These are phyloP conservation scores for Gremmenia infestans DNA, from an alignment of 2,329 filamentous ascomycete species.

Conservation along the genomic window DNA sequence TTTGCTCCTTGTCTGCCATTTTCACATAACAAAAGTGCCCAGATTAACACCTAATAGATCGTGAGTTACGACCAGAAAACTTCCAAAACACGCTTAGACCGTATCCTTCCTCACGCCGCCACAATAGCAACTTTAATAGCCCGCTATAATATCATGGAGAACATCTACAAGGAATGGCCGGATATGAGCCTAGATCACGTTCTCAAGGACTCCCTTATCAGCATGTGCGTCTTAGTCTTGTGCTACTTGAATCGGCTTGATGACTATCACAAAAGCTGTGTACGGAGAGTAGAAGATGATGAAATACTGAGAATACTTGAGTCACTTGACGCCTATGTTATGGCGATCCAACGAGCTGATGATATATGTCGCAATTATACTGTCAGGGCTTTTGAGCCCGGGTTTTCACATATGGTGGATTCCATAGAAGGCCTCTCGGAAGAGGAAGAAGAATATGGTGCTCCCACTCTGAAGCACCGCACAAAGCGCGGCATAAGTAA, in stretches of 20 bases:
- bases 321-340: neutral
- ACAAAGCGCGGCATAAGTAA: neutral
- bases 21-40: neutral
- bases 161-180: conserved; percentile 12
- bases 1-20: neutral
- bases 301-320: neutral
- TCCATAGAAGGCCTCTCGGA: neutral
- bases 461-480: neutral
- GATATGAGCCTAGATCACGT: conserved; percentile 6
- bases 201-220: conserved; percentile 1
- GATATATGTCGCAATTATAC: neutral
- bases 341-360: neutral
- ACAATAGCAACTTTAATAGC: conserved; percentile 9
- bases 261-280: neutral
- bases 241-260: neutral
- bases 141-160: conserved; percentile 16
- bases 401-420: neutral
- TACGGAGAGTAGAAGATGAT: neutral
- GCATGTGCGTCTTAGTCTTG: conserved; percentile 5
- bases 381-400: neutral
- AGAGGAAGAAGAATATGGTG: neutral
- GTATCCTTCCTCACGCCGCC: conserved; percentile 1
- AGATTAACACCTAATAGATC: neutral
- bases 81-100: neutral
- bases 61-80: neutral